Base-by-base conservation (phyloP, 2,329 filamentous ascomycete genomes). In the Davidsoniella virescens region DNA sequence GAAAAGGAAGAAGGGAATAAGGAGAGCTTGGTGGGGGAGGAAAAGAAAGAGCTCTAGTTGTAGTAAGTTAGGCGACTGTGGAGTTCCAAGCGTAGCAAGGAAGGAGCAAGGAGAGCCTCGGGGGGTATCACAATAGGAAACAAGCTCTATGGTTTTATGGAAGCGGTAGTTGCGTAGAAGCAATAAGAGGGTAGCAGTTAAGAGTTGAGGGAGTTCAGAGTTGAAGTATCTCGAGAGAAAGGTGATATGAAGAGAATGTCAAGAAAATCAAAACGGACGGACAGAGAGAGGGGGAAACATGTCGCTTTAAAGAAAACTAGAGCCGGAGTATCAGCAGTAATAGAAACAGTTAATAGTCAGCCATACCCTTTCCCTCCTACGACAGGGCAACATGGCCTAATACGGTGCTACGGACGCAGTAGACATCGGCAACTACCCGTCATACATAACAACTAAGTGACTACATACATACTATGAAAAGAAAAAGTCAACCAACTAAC, bases 61-160 rank as follows among this genome's bases (percentile, higher is more conserved):
- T 42, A 12, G 9, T 33, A 33, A 12, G 37, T 47, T 51, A 38
- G 26, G 49, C 12, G 39, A 42, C 20, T 39, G 40, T 49, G 41
- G 45, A 49, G 45, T 52, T 52, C 39, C 41, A 38, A 38, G 40
- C 18, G 46, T 52, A 36, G 41, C 40, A 41, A 38, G 44, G 37
- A 48, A 48, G 50, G 44, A 48, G 26, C 39, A 41, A 44, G 50
- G 51, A 47, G 39, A 39, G 47, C 25, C 40, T 42, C 50, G 43
- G 47, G 51, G 50, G 47, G 45, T 53, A 53, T 53, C 51, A 53
- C 51, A 44, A 47, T 40, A 50, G 51, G 47, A 53, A 53, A 41
- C 43, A 46, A 50, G 43, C 38, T 52, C 50, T 52, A 50, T 25
- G 36, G 26, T 42, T 36, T 17, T 18, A 41, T 36, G 41, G 14